Evolutionary conservation across 2,329 filamentous ascomycete genomes (phyloP).

Genomic region (Saccharata proteae): DNA sequence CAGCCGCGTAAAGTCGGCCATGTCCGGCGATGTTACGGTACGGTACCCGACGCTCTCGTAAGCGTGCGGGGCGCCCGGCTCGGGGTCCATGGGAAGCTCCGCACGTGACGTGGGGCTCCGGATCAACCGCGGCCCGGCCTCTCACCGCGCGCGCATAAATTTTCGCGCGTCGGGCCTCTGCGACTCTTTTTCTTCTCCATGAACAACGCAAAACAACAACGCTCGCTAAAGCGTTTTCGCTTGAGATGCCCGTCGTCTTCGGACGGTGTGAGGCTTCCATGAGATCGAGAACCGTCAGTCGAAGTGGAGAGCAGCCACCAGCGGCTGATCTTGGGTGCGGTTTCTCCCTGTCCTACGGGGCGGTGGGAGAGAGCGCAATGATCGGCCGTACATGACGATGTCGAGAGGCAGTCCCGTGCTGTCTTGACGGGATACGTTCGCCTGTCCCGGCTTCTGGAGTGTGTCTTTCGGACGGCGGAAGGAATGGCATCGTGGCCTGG

Average conservation of each 20-base stretch:
- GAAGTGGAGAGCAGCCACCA: constrained; percentile 39
- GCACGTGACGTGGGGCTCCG: neutral
- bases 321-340: constrained; percentile 47
- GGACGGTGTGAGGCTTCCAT: constrained; percentile 33
- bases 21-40: no score
- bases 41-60: no score
- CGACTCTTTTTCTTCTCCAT: constrained; percentile 30
- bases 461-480: no score
- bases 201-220: constrained; percentile 46
- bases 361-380: constrained; percentile 46
- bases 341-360: constrained; percentile 32
- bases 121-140: neutral
- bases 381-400: constrained; percentile 41
- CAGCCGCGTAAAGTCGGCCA: no score
- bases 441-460: no score
- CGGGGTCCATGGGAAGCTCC: no score
- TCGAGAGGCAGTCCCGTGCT: no score
- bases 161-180: constrained; percentile 10
- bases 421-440: no score
- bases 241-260: constrained; percentile 30
- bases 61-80: no score
- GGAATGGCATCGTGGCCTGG: no score
- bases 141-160: constrained; percentile 12
- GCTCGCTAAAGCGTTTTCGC: constrained; percentile 47
- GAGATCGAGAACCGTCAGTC: constrained; percentile 47